Conservation (phyloP, 2,329 filamentous ascomycete genomes). For the Hypoxylon sp. region DNA sequence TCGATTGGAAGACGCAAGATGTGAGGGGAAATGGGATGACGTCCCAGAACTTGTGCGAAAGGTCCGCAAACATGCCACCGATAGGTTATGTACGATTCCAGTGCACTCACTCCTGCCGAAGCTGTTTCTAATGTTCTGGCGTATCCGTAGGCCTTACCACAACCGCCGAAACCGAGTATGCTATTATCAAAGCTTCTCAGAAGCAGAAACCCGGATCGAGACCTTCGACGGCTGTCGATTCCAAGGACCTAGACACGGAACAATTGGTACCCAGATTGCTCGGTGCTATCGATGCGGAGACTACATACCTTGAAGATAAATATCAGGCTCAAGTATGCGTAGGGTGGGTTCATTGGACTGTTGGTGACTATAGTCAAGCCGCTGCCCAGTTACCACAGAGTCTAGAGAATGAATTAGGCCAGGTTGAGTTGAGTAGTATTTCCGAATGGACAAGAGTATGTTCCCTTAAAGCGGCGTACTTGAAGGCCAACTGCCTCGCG, state of each 20-base stretch:
- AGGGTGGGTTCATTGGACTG: constrained; percentile 86
- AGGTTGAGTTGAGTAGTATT: constrained; percentile 67
- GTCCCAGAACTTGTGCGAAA: constrained; percentile 93
- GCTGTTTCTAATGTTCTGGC: constrained; percentile 40
- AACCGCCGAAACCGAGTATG: constrained; percentile 78
- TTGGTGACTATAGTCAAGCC: constrained; percentile 77
- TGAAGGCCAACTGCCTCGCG: constrained; percentile 77
- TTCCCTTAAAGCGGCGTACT: constrained; percentile 82
- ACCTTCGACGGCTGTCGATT: constrained; percentile 60
- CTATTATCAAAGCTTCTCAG: constrained; percentile 71
- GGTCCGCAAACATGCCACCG: constrained; percentile 91
- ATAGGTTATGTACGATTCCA: constrained; percentile 79
- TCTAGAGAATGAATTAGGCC: constrained; percentile 69
- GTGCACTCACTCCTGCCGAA: constrained; percentile 28
- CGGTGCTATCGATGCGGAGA: constrained; percentile 72
- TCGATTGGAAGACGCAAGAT: constrained; percentile 87
- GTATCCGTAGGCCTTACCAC: constrained; percentile 73
- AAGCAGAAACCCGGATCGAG: constrained; percentile 58
- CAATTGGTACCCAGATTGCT: constrained; percentile 66
- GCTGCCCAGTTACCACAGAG: constrained; percentile 74
- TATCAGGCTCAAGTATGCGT: constrained; percentile 88
- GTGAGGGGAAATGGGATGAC: constrained; percentile 87
- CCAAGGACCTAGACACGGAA: constrained; percentile 63
- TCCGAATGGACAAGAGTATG: constrained; percentile 87
- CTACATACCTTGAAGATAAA: constrained; percentile 67